Evolutionary conservation across 495 filamentous ascomycete genomes (phyloP).

Genomic region (Amphirosellinia nigrospora): DNA sequence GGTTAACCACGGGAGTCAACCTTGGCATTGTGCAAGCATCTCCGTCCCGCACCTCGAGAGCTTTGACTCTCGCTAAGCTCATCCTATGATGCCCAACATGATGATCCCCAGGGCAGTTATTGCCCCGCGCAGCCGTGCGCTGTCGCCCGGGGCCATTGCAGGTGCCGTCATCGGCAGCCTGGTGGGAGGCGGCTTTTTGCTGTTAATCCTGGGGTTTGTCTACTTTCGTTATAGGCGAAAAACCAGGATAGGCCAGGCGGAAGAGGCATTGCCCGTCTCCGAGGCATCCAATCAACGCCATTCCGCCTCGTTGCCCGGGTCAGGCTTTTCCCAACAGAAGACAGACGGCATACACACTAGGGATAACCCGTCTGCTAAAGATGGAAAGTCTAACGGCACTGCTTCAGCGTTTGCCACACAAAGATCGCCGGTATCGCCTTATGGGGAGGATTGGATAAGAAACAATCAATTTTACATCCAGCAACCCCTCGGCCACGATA

Average conservation of each 20-base stretch:
- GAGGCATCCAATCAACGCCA: slow-evolving; percentile 25
- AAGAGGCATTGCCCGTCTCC: slow-evolving; percentile 28
- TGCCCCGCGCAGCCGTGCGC: slow-evolving; percentile 27
- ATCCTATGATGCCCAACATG: slow-evolving; percentile 26
- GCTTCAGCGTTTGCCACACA: slow-evolving; percentile 28
- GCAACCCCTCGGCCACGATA: slow-evolving; percentile 27
- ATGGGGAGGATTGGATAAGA: slow-evolving; percentile 30
- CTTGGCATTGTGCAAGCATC: slow-evolving; percentile 6
- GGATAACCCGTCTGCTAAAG: slow-evolving; percentile 27
- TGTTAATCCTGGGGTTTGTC: slow-evolving; percentile 41
- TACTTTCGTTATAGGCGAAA: slow-evolving; percentile 41
- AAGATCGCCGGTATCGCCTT: slow-evolving; percentile 22
- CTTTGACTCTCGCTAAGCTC: slow-evolving; percentile 26
- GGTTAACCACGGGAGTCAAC: background rate
- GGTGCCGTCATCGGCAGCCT: slow-evolving; percentile 41
- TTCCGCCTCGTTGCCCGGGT: slow-evolving; percentile 28
- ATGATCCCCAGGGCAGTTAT: slow-evolving; percentile 26
- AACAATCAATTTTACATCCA: slow-evolving; percentile 26
- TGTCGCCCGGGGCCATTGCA: slow-evolving; percentile 40
- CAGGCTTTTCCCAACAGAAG: slow-evolving; percentile 26
- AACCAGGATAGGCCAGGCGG: slow-evolving; percentile 29
- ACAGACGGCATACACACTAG: slow-evolving; percentile 15
- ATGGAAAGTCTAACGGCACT: slow-evolving; percentile 27
- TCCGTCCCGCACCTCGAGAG: slow-evolving; percentile 8
- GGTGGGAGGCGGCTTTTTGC: slow-evolving; percentile 36